Conservation (phyloP, 768 basidiomycete species). For the Sporobolomyces pararoseus region DNA sequence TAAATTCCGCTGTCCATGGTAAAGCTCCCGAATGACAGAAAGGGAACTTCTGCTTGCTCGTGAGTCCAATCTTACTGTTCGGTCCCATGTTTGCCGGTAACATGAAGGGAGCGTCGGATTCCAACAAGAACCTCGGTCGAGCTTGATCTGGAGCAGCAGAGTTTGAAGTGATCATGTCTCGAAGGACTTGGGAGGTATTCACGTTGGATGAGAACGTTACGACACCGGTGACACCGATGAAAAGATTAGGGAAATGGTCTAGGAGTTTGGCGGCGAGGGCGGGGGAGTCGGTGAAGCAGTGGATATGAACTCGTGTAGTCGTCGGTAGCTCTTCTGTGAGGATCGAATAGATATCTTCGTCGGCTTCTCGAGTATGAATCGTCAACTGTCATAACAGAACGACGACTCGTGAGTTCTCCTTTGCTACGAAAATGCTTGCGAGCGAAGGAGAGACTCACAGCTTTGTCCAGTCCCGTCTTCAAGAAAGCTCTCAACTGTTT, state of each 20-base stretch:
- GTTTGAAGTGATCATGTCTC: slow-evolving; percentile 54
- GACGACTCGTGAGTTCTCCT: too few species aligned
- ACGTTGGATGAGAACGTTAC: slow-evolving; percentile 72
- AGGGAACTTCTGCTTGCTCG: slow-evolving; percentile 53
- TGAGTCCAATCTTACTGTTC: slow-evolving; percentile 53
- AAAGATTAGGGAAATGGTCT: slow-evolving; percentile 72
- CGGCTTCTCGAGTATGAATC: slow-evolving; percentile 81
- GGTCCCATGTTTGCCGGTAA: slow-evolving; percentile 68
- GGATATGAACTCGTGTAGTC: slow-evolving; percentile 76
- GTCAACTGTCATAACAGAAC: slow-evolving; percentile 58
- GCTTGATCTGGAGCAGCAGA: slow-evolving; percentile 48
- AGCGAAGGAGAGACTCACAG: slow-evolving; percentile 49
- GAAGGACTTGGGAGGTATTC: slow-evolving; percentile 67
- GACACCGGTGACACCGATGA: slow-evolving; percentile 80
- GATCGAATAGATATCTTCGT: slow-evolving; percentile 73
- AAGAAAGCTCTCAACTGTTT: slow-evolving; percentile 69
- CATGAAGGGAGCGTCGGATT: slow-evolving; percentile 88
- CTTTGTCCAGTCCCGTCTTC: slow-evolving; percentile 58
- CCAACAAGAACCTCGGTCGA: slow-evolving; percentile 57
- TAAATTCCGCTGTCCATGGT: slow-evolving; percentile 77
- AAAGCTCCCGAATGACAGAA: slow-evolving; percentile 76
- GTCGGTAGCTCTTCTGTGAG: slow-evolving; percentile 70
- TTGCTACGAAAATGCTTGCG: too few species aligned
- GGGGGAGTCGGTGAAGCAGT: slow-evolving; percentile 73
- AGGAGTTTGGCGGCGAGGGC: slow-evolving; percentile 68